phyloP scores from a whole-genome alignment of 2,329 filamentous ascomycete species.

The Monilinia aucupariae region DNA sequence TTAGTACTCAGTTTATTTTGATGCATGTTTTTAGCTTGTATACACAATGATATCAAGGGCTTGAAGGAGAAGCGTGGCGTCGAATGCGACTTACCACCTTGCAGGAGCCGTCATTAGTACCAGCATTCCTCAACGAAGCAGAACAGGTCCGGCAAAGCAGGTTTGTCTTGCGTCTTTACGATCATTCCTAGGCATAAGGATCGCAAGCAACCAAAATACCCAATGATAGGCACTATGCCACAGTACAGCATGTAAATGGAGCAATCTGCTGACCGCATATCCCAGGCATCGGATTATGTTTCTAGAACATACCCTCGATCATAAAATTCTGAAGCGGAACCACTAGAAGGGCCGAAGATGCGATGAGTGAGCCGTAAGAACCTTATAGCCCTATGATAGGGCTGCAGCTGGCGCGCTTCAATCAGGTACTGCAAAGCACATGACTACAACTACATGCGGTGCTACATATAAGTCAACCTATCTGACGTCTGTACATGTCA shows the following conservation, averaged over 20 bases:
- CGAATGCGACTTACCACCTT: neutral
- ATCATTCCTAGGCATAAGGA: neutral
- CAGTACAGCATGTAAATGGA: neutral
- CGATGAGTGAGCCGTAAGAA: neutral
- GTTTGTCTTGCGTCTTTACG: neutral
- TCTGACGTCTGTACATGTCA: neutral
- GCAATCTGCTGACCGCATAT: neutral
- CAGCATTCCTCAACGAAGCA: neutral
- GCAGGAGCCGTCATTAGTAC: neutral
- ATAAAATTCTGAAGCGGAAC: neutral
- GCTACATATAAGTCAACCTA: neutral
- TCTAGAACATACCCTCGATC: neutral
- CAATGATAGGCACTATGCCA: neutral
- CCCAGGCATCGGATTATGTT: neutral
- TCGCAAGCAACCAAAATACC: neutral
- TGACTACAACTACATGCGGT: neutral
- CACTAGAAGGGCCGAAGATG: neutral
- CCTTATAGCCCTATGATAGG: conserved; percentile 9
- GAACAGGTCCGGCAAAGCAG: neutral
- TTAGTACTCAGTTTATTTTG: neutral
- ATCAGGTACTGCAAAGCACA: neutral
- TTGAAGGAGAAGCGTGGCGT: neutral
- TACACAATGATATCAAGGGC: neutral
- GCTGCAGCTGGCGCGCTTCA: conserved; percentile 7
- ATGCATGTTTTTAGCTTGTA: neutral